Evolutionary conservation across 441 rosid genomes (phyloP), one percentile per base, ranked within the genome.

Genomic region (Arabidopsis lyrata): DNA sequence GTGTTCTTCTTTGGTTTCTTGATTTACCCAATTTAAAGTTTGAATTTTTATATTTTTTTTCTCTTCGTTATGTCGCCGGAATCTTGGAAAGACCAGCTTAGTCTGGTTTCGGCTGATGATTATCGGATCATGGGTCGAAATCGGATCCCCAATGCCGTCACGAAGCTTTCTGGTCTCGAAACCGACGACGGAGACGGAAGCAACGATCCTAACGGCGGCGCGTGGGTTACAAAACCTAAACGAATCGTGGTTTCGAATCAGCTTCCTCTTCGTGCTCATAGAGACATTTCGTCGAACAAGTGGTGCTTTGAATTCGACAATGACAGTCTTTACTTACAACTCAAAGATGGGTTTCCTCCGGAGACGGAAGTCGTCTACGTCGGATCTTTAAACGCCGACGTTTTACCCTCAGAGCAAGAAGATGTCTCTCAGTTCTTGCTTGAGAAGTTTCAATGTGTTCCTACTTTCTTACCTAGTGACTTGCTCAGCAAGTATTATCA

Each of bases 211-310:
- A 32, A 16, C 49, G 70, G 45, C 58, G 74, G 32, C 74, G 49
- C 35, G 29, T 63, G 74, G 55, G 38, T 29, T 32, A 4, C 76
- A 9, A 14, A 75, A 50, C 58, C 86, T 84, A 39, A 76, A 65
- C 56, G 92, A 18, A 84, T 90, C 81, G 73, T 92, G 31, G 97
- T 90, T 11, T 69, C 90, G 6, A 90, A 92, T 72, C 86, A 87
- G 80, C 86, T 92, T 10, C 97, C 97, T 1, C 48, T 92, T 22
- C 80, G 66, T 16, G 85, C 84, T 1, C 60, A 29, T 27, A 73
- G 76, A 15, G 86, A 87, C 64, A 47, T 78, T 52, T 32, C 69
- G 70, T 35, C 63, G 76, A 7, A 71, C 72, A 57, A 74, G 39
- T 92, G 92, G 91, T 12, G 77, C 5, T 88, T 92, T 44, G 91